phyloP scores from a whole-genome alignment of 1,284 basidiomycete species.

The Trametes hirsuta region DNA sequence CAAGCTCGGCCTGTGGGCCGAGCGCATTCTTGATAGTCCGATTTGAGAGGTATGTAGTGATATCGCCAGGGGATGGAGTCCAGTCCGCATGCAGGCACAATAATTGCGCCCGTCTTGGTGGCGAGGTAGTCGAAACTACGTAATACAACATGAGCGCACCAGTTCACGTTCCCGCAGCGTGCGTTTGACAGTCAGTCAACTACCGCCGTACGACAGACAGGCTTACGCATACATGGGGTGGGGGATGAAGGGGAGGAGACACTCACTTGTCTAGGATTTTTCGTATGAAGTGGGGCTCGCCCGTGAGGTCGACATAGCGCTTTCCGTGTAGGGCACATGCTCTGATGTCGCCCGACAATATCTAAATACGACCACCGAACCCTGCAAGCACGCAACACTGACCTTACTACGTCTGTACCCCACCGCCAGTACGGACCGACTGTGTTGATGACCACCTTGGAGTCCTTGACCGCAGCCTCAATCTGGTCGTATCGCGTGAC shows the following conservation, averaged over 20 bases:
- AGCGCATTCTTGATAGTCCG: slow-evolving; percentile 46
- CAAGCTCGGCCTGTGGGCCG: slow-evolving; percentile 37
- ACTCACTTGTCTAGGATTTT: slow-evolving; percentile 53
- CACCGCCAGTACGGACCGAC: slow-evolving; percentile 69
- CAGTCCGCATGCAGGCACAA: slow-evolving; percentile 73
- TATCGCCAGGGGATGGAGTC: slow-evolving; percentile 75
- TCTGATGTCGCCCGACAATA: slow-evolving; percentile 26
- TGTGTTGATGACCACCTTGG: slow-evolving; percentile 68
- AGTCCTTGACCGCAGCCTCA: slow-evolving; percentile 53
- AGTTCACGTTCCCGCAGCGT: neutral
- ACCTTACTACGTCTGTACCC: slow-evolving; percentile 67
- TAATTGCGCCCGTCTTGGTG: slow-evolving; percentile 63
- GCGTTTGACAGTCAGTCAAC: neutral
- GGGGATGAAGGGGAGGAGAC: neutral
- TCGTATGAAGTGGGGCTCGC: slow-evolving; percentile 57
- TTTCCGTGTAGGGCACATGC: slow-evolving; percentile 55
- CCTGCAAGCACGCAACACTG: slow-evolving; percentile 15
- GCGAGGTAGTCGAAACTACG: slow-evolving; percentile 67
- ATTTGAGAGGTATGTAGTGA: slow-evolving; percentile 59
- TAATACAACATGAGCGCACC: neutral
- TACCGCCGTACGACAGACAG: neutral
- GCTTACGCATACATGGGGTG: neutral
- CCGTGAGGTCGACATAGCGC: slow-evolving; percentile 69
- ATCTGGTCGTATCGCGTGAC: slow-evolving; percentile 50
- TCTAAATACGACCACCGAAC: neutral